A percentile compares a stretch with the other conserved stretches of the same genome.
These are phyloP conservation scores for Pseudopithomyces chartarum DNA, from an alignment of 2,329 filamentous ascomycete species.

Conservation along the genomic window DNA sequence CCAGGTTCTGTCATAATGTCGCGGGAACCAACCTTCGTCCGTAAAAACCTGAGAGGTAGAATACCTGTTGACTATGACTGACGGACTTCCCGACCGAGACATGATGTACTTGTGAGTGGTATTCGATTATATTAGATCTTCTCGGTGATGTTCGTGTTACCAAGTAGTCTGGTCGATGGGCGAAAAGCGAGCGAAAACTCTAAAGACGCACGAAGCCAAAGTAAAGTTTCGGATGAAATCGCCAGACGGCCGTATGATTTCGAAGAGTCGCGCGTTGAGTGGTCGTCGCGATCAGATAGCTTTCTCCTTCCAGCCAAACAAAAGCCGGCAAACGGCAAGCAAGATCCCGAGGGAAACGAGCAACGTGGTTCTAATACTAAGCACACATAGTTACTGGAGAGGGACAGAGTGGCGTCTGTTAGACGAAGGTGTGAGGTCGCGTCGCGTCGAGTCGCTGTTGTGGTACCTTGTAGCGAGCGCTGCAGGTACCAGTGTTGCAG, in stretches of 20 bases:
- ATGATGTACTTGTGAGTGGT: background rate
- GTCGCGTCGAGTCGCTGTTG: background rate
- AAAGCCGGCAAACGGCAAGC: background rate
- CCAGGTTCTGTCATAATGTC: slow-evolving; percentile 19
- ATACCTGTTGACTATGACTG: background rate
- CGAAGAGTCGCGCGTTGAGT: background rate
- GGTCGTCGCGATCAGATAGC: background rate
- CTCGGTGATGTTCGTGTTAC: too few species aligned
- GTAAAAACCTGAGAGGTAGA: background rate
- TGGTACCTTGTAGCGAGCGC: background rate
- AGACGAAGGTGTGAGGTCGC: background rate
- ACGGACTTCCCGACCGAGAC: background rate
- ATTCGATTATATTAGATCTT: too few species aligned
- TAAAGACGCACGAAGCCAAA: background rate
- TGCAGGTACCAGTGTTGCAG: background rate
- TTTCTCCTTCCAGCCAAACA: background rate
- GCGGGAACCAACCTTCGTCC: slow-evolving; percentile 15
- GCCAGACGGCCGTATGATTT: too few species aligned
- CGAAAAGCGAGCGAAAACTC: background rate
- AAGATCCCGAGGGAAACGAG: background rate
- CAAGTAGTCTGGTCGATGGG: background rate
- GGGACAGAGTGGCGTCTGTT: background rate
- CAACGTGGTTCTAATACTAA: background rate
- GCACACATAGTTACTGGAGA: background rate
- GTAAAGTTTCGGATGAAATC: too few species aligned